phyloP scores from a whole-genome alignment of 495 filamentous ascomycete genomes.

The Lasiosphaeria hispida region DNA sequence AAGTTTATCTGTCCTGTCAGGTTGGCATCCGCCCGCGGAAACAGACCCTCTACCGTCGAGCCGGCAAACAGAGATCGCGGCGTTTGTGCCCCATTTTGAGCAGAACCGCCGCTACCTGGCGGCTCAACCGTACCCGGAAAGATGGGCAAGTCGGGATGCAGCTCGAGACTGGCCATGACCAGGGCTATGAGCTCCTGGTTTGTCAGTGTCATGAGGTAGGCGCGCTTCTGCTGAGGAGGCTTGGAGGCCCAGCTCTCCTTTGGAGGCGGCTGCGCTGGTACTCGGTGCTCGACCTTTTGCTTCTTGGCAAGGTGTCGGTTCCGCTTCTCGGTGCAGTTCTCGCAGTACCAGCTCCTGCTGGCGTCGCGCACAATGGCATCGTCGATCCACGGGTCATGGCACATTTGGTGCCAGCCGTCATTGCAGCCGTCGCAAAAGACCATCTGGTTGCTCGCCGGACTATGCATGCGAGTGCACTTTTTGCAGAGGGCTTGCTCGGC shows the following conservation, averaged over 20 bases:
- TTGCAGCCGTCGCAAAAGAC: conserved; percentile 96
- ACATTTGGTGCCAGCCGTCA: conserved; percentile 83
- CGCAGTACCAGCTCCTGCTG: conserved; percentile 72
- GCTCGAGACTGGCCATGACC: conserved; percentile 28
- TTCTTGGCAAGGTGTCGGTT: conserved; percentile 42
- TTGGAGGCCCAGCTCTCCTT: conserved; percentile 45
- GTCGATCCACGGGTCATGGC: conserved; percentile 79
- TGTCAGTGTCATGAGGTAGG: conserved; percentile 38
- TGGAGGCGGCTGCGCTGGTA: conserved; percentile 13
- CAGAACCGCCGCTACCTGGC: neutral
- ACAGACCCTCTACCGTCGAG: conserved; percentile 35
- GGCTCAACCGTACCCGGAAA: conserved; percentile 33
- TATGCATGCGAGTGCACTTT: conserved; percentile 74
- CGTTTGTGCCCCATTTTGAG: neutral
- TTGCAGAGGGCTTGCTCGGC: conserved; percentile 62
- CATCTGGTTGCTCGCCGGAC: conserved; percentile 75
- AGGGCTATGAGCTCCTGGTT: conserved; percentile 35
- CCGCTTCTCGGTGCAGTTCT: conserved; percentile 56
- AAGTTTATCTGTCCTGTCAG: conserved; percentile 38
- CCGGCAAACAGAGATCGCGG: conserved; percentile 31
- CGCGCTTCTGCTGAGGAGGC: conserved; percentile 35
- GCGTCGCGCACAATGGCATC: conserved; percentile 65
- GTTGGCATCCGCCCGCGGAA: conserved; percentile 38
- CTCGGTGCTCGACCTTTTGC: conserved; percentile 21
- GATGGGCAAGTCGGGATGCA: conserved; percentile 44